A percentile compares a stretch with the other conserved stretches of the same genome.
These are phyloP conservation scores for Fusarium subglutinans DNA, from an alignment of 2,329 filamentous ascomycete genomes.

Conservation along the genomic window DNA sequence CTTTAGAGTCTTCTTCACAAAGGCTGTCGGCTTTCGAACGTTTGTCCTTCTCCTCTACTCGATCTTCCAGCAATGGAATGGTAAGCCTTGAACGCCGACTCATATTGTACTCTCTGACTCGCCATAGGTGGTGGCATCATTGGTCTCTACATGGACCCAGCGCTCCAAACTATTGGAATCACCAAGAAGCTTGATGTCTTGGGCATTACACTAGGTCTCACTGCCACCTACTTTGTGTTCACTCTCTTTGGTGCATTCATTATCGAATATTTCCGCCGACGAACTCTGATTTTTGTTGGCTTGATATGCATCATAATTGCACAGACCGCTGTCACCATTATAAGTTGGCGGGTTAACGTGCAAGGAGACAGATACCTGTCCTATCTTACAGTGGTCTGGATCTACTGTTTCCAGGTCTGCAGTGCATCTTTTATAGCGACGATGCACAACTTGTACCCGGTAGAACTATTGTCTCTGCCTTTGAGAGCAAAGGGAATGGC, in stretches of 20 bases:
- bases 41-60: constrained; percentile 30
- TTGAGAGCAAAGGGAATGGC: constrained; percentile 39
- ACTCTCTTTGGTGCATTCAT: constrained; percentile 35
- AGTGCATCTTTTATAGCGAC: constrained; percentile 39
- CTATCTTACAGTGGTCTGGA: constrained; percentile 32
- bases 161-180: constrained; percentile 30
- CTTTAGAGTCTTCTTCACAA: constrained; percentile 37
- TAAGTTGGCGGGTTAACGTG: constrained; percentile 24
- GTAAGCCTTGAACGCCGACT: background rate
- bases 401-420: constrained; percentile 37
- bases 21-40: constrained; percentile 23
- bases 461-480: constrained; percentile 33
- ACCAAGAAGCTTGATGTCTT: constrained; percentile 23
- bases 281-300: constrained; percentile 34
- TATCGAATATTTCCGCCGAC: constrained; percentile 30
- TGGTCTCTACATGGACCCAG: constrained; percentile 32
- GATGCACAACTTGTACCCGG: constrained; percentile 39
- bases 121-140: constrained; percentile 18
- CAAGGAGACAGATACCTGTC: constrained; percentile 4
- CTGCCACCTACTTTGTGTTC: constrained; percentile 37
- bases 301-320: constrained; percentile 29
- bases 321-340: constrained; percentile 36
- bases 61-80: constrained; percentile 34
- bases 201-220: constrained; percentile 33
- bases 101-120: background rate